phyloP scores from a whole-genome alignment of 495 filamentous ascomycete species.

The Hypoxylon fragiforme region DNA sequence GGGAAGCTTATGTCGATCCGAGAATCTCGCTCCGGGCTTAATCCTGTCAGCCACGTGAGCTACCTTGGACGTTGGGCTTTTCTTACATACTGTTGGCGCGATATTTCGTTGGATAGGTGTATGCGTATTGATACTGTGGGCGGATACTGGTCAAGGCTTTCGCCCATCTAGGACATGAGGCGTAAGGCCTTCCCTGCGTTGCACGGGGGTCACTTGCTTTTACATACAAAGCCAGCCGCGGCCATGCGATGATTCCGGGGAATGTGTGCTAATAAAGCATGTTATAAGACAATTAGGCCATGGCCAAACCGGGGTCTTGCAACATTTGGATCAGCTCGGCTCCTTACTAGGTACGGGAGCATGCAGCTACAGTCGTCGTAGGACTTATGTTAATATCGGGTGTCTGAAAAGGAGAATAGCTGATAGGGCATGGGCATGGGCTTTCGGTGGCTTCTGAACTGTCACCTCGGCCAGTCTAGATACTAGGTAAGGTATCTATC shows the following conservation, averaged over 20 bases:
- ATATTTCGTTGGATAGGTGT: no score
- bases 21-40: slow-evolving; percentile 5
- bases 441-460: slow-evolving; percentile 12
- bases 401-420: slow-evolving; percentile 8
- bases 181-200: slow-evolving; percentile 7
- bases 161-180: slow-evolving; percentile 12
- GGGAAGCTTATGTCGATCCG: slow-evolving; percentile 21
- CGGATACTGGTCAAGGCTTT: slow-evolving; percentile 20
- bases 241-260: slow-evolving; percentile 16
- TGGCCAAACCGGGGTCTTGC: slow-evolving; percentile 9
- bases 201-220: slow-evolving; percentile 11
- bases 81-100: no score
- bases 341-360: slow-evolving; percentile 12
- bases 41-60: slow-evolving; percentile 33
- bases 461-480: slow-evolving; percentile 23
- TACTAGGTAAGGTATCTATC: no score
- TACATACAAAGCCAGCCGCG: slow-evolving; percentile 5
- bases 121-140: slow-evolving; percentile 14
- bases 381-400: slow-evolving; percentile 28
- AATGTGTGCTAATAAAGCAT: neutral
- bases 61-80: slow-evolving; percentile 26
- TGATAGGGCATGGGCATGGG: slow-evolving; percentile 13
- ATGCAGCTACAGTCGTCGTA: slow-evolving; percentile 17
- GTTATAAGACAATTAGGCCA: slow-evolving; percentile 1
- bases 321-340: slow-evolving; percentile 18